Conservation (phyloP, 176 grass and related monocot genomes). For the Guadua angustifolia region DNA sequence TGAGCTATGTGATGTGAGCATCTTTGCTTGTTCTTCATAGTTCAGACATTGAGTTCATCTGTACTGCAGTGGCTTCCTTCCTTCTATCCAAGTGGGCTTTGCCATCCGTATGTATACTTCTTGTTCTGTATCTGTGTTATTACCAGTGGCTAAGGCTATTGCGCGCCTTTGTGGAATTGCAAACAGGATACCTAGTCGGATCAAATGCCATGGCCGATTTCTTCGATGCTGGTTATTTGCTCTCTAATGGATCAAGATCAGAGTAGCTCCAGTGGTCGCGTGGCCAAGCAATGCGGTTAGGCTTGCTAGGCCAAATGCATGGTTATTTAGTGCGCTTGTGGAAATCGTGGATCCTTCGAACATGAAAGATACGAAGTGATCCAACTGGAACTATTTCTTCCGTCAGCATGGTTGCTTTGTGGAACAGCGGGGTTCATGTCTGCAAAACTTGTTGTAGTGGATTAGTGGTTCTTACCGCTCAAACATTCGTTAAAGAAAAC, state of each 20-base stretch:
- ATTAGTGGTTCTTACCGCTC: no score
- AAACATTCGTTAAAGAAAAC: background rate
- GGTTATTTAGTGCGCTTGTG: background rate
- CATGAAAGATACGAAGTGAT: background rate
- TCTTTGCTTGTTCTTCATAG: slow-evolving; percentile 20
- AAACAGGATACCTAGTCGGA: background rate
- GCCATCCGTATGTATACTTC: background rate
- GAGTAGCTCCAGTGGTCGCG: no score
- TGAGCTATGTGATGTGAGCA: slow-evolving; percentile 15
- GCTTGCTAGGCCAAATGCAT: background rate
- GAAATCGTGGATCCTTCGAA: background rate
- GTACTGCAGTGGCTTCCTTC: slow-evolving; percentile 9
- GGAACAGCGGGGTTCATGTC: background rate
- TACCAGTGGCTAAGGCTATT: background rate
- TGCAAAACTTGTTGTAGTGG: background rate
- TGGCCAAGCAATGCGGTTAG: no score
- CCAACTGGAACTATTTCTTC: background rate
- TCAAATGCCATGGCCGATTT: background rate
- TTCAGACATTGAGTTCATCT: background rate
- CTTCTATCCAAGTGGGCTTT: background rate
- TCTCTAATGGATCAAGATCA: background rate
- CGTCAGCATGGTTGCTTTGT: background rate
- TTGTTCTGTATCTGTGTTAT: background rate
- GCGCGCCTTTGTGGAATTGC: background rate
- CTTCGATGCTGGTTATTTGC: background rate